A percentile compares a stretch with the other conserved stretches of the same genome.
These are phyloP conservation scores for Sindora glabra DNA, from an alignment of 306 rosid species.

Conservation along the genomic window DNA sequence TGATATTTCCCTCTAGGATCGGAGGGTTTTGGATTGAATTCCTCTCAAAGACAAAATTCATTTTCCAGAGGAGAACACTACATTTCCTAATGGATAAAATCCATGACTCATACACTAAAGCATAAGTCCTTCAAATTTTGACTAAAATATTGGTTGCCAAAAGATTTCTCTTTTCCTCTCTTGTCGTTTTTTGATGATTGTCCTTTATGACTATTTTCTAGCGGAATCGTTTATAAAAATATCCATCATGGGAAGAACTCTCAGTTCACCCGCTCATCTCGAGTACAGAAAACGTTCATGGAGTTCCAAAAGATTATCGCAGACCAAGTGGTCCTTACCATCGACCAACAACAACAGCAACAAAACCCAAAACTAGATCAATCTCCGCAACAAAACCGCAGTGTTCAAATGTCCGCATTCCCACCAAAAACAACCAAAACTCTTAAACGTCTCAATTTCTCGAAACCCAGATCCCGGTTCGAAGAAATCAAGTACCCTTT, in stretches of 20 bases:
- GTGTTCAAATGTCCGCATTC: not conserved
- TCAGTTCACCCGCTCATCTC: not conserved
- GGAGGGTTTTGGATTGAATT: no score
- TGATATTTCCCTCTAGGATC: no score
- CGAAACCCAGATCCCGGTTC: constrained; percentile 16
- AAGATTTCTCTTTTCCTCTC: not conserved
- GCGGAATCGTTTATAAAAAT: not conserved
- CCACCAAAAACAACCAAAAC: not conserved
- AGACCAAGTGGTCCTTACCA: constrained; percentile 1
- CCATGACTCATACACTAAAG: no score
- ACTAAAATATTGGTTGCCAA: no score
- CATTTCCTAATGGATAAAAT: no score
- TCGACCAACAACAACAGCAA: not conserved
- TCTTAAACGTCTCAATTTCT: not conserved
- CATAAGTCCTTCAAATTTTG: no score
- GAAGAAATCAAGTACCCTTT: constrained; percentile 1
- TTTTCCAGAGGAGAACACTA: no score
- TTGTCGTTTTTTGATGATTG: not conserved
- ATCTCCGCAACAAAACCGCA: not conserved
- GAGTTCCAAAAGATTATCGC: not conserved
- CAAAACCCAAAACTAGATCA: not conserved
- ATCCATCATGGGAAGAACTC: not conserved
- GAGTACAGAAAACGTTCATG: not conserved
- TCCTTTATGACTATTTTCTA: not conserved
- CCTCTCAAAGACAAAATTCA: no score